Base-by-base conservation (phyloP, 2,329 filamentous ascomycete species). In the Ophiostoma australiae region DNA sequence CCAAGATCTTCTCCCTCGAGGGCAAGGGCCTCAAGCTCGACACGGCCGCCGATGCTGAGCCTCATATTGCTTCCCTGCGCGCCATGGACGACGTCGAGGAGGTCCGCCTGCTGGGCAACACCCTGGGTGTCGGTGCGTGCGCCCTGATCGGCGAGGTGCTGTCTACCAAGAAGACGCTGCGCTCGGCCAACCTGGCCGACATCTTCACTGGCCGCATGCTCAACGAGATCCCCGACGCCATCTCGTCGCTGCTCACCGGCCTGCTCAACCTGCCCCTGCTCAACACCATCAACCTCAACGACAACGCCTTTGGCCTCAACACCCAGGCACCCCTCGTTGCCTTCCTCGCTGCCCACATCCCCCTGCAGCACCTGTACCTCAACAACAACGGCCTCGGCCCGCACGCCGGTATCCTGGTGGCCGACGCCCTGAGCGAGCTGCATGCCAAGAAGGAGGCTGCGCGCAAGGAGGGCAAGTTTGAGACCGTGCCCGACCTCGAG, bases 371-470 rank as follows among this genome's bases (percentile, higher is more conserved):
- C 80, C 88, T 99, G 37, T 93, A 96, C 81, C 89, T 99, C 72
- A 98, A 98, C 85, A 99, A 99, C 85, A 99, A 99, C 80, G 95
- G 95, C 37, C 88, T 99, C 52, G 95, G 95, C 15, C 95, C 95
- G 31, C 90, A 93, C 73, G 94, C 94, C 11, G 95, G 95, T 72
- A 92, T 92, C 66, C 85, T 95, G 70, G 90, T 99, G 76, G 95
- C 94, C 68, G 90, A 97, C 78, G 92, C 95, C 7, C 89, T 99
- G 70, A 90, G 89, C 27, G 86, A 89, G 74, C 89, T 99, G 55
- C 91, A 97, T 71, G 86, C 86, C 73, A 93, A 92, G 82, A 98
- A 98, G 83, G 89, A 89, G 75, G 88, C 88, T 71, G 92, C 92
- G 17, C 87, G 90, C 74, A 90, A 90, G 77, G 84, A 86, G 48